These are phyloP conservation scores for Schizochytrium sp. DNA, from an alignment of 108 stramenopile species.

Conservation along the genomic window DNA sequence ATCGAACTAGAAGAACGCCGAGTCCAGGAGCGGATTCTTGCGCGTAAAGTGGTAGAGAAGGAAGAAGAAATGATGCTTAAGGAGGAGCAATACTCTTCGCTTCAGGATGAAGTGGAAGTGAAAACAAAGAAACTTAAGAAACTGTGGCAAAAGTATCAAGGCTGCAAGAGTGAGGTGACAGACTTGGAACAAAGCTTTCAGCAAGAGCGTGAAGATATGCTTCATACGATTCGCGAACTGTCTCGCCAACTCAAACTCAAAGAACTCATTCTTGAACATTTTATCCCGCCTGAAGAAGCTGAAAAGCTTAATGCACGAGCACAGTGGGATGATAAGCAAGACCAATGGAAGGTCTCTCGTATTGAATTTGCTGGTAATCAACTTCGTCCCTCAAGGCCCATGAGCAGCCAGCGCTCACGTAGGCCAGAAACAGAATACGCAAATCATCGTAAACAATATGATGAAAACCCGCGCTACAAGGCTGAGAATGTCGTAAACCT, in stretches of 20 bases:
- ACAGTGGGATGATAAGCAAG: constrained; percentile 82
- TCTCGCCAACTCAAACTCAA: constrained; percentile 88
- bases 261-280: constrained; percentile 81
- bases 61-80: constrained; percentile 79
- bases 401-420: constrained; percentile 67
- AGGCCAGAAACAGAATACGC: constrained; percentile 85
- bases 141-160: constrained; percentile 84
- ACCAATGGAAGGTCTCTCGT: constrained; percentile 77
- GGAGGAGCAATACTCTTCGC: constrained; percentile 78
- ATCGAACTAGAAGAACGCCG: constrained; percentile 81
- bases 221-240: constrained; percentile 86
- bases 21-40: constrained; percentile 79
- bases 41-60: constrained; percentile 75
- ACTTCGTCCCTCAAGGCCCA: constrained; percentile 71
- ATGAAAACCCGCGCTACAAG: constrained; percentile 81
- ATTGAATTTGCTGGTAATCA: constrained; percentile 77
- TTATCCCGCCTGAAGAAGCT: constrained; percentile 82
- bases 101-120: constrained; percentile 81
- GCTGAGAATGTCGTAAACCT: constrained; percentile 80
- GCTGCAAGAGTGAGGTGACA: constrained; percentile 80
- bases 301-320: constrained; percentile 80
- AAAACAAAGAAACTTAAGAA: constrained; percentile 88
- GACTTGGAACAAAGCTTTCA: constrained; percentile 84
- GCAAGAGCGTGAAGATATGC: constrained; percentile 84
- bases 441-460: constrained; percentile 79